phyloP scores from a whole-genome alignment of 2,329 filamentous ascomycete genomes.

The Botryotinia convoluta region DNA sequence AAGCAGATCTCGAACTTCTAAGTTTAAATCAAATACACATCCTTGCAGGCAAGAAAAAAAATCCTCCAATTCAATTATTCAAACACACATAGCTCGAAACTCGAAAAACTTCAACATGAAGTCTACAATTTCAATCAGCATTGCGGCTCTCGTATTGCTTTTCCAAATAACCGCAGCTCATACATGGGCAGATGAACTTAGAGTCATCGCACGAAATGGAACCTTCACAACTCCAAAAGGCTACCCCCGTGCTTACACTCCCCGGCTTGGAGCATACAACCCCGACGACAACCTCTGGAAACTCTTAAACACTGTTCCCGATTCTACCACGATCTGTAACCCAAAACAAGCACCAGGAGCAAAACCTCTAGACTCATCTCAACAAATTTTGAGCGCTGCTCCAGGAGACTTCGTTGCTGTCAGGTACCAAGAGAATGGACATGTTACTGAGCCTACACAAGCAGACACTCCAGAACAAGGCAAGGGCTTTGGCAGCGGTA shows the following conservation, averaged over 20 bases:
- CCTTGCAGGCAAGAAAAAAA: conserved; percentile 27
- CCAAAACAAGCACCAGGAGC: not conserved
- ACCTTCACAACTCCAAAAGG: conserved; percentile 68
- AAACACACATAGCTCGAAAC: conserved; percentile 19
- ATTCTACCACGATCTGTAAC: not conserved
- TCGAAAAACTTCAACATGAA: conserved; percentile 17
- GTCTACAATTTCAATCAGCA: conserved; percentile 8
- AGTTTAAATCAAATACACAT: conserved; percentile 8
- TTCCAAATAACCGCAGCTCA: conserved; percentile 23
- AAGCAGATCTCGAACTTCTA: conserved; percentile 12
- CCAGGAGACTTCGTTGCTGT: conserved; percentile 65
- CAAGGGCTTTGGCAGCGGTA: conserved; percentile 65
- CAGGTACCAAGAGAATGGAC: conserved; percentile 72
- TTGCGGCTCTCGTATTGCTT: conserved; percentile 28
- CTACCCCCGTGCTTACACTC: conserved; percentile 69
- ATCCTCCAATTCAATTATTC: not conserved
- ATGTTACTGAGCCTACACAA: conserved; percentile 60
- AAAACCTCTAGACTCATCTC: not conserved
- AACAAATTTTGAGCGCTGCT: conserved; percentile 42
- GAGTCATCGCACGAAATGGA: conserved; percentile 69
- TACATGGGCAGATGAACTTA: conserved; percentile 78
- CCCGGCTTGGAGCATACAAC: conserved; percentile 42
- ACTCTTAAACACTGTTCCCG: not conserved
- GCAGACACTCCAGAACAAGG: conserved; percentile 33
- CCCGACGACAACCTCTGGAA: conserved; percentile 6